These are phyloP conservation scores for Cyclotella kingstonii DNA, from an alignment of 108 stramenopile species.

Conservation along the genomic window DNA sequence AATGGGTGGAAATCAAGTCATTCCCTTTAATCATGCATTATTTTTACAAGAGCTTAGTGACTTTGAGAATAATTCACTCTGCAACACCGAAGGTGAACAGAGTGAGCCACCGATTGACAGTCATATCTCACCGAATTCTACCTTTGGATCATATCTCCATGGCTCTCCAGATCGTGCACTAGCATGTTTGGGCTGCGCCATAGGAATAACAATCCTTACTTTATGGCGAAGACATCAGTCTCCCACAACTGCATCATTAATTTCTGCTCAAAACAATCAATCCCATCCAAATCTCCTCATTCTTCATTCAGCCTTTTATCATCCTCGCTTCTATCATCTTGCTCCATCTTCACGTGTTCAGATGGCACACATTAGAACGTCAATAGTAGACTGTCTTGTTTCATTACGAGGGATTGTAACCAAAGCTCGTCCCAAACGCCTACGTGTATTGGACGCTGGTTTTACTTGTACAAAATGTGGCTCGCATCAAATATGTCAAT, in stretches of 20 bases:
- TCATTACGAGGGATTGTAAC: constrained; percentile 90
- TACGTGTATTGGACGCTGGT: constrained; percentile 79
- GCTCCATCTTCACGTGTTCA: constrained; percentile 22
- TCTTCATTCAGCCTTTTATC: constrained; percentile 26
- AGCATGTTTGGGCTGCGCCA: constrained; percentile 43
- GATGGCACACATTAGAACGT: constrained; percentile 39
- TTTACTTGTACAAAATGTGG: constrained; percentile 91
- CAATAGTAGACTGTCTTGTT: constrained; percentile 51
- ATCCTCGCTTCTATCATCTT: constrained; percentile 40
- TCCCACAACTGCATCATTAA: not conserved
- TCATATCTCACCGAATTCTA: not conserved
- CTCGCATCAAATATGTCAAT: constrained; percentile 40
- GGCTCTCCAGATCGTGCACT: constrained; percentile 40
- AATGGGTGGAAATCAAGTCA: constrained; percentile 29
- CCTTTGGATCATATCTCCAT: constrained; percentile 42
- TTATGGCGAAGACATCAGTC: constrained; percentile 32
- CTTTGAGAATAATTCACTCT: constrained; percentile 7
- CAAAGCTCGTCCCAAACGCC: constrained; percentile 87
- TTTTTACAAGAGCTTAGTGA: constrained; percentile 34
- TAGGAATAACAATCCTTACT: constrained; percentile 35
- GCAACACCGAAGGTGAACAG: not conserved
- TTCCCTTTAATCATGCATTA: constrained; percentile 25
- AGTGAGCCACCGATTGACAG: not conserved
- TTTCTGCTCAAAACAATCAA: constrained; percentile 13
- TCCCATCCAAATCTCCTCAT: constrained; percentile 25